phyloP scores from a whole-genome alignment of 805 yeast genomes.

The Sugiyamaella valdiviana region DNA sequence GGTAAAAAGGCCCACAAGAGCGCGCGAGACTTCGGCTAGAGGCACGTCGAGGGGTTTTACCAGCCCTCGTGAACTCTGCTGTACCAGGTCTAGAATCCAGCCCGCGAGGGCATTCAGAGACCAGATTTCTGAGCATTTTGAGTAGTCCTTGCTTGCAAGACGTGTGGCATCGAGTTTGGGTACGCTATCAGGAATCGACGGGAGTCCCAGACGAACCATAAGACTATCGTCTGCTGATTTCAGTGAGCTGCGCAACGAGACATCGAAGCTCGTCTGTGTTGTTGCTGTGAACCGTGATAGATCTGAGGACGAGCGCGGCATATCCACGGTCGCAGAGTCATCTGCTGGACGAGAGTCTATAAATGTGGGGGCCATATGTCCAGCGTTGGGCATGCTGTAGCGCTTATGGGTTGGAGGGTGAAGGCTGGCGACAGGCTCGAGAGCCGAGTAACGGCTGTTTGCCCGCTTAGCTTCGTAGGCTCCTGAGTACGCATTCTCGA shows the following conservation, averaged over 20 bases:
- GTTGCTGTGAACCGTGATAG: background rate
- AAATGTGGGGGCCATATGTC: background rate
- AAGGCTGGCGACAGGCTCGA: background rate
- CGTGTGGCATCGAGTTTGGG: conserved; percentile 15
- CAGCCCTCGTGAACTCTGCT: background rate
- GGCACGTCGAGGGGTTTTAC: conserved; percentile 12
- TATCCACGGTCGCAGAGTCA: background rate
- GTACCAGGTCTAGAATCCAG: conserved; percentile 14
- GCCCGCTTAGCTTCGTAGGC: background rate
- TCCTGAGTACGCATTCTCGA: background rate
- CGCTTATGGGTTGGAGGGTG: background rate
- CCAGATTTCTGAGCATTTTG: conserved; percentile 19
- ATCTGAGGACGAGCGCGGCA: background rate
- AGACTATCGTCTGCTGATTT: conserved; percentile 15
- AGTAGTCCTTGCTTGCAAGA: conserved; percentile 20
- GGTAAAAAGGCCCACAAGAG: conserved; percentile 22
- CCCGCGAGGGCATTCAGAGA: conserved; percentile 12
- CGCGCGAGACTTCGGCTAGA: conserved; percentile 14
- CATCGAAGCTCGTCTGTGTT: background rate
- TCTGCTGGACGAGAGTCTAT: background rate
- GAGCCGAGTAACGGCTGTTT: background rate
- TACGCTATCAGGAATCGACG: conserved; percentile 19
- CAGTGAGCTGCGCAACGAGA: conserved; percentile 16
- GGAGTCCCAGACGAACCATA: conserved; percentile 19
- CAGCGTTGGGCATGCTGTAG: background rate